Base-by-base conservation (phyloP, 495 filamentous ascomycete genomes). In the Cairneyella variabilis region DNA sequence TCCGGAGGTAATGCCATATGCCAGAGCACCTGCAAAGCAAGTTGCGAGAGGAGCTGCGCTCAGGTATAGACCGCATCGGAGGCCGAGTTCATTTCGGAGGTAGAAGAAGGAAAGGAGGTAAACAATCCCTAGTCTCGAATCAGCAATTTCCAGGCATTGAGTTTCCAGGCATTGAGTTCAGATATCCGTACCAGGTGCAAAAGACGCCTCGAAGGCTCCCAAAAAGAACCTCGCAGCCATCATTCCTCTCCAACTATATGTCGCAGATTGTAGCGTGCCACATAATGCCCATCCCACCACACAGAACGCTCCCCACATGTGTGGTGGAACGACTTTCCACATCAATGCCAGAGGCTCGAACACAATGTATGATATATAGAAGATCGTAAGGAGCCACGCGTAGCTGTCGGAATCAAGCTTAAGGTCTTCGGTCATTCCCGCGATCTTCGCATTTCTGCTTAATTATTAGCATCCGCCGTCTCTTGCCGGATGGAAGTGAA, bases 81-180 rank as follows among this genome's bases (percentile, higher is more conserved):
- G 68, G 16, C 89, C 89, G 1, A 95, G 66, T 62, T 91, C 89
- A 41, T 82, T 75, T 5, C 90, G 77, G 22, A 83, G 77, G 58
- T 93, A 95, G 74, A 95, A 95, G 69, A 91, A 92, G 0, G 82
- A 87, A 0, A 95, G 72, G 0, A 91, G 69, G 53, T 85, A 91
- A 0, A 86, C 85, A 4, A 89, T 71, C n/a, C n/a, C n/a, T n/a
- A n/a, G n/a, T n/a, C n/a, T n/a, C n/a, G n/a, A n/a, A n/a, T n/a
- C n/a, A n/a, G n/a, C n/a, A n/a, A n/a, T n/a, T n/a, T n/a, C n/a
- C n/a, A n/a, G n/a, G n/a, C n/a, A n/a, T n/a, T n/a, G n/a, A n/a
- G n/a, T n/a, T n/a, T n/a, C n/a, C n/a, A n/a, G n/a, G n/a, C n/a
- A n/a, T n/a, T n/a, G n/a, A n/a, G n/a, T n/a, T n/a, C n/a, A n/a